Evolutionary conservation across 176 grass and related monocot species (phyloP).

Genomic region (Puya raimondii): DNA sequence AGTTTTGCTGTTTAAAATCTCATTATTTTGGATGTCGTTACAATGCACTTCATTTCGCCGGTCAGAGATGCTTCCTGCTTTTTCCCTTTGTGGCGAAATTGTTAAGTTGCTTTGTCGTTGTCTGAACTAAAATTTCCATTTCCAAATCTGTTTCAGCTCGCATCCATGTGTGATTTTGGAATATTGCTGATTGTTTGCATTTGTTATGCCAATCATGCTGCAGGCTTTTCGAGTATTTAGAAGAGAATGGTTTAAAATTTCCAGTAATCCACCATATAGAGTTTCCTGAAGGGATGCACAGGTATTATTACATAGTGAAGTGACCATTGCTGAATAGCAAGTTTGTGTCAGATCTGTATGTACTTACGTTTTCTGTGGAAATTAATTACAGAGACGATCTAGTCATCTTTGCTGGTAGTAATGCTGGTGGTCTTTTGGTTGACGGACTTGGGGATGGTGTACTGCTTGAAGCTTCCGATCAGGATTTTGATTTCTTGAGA

Average conservation of each 20-base stretch:
- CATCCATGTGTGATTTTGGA: too few species aligned
- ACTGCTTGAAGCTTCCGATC: conserved; percentile 67
- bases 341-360: too few species aligned
- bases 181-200: background rate
- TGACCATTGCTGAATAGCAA: too few species aligned
- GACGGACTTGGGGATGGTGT: conserved; percentile 93
- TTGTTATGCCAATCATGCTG: conserved; percentile 15
- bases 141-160: too few species aligned
- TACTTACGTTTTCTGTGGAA: conserved; percentile 24
- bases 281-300: conserved; percentile 50
- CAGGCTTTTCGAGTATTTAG: conserved; percentile 88
- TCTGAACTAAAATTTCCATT: too few species aligned
- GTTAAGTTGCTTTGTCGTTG: too few species aligned
- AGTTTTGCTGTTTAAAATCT: background rate
- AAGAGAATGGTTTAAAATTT: conserved; percentile 64
- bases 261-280: conserved; percentile 90
- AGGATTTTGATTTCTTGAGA: conserved; percentile 85
- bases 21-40: background rate
- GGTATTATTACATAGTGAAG: conserved; percentile 23
- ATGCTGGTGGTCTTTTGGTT: conserved; percentile 80
- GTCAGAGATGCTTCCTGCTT: background rate
- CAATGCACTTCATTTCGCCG: background rate
- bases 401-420: conserved; percentile 79
- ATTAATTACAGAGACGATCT: conserved; percentile 68
- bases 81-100: conserved; percentile 4